Base-by-base conservation (phyloP, 768 basidiomycete genomes). In the Mycena belliarum region DNA sequence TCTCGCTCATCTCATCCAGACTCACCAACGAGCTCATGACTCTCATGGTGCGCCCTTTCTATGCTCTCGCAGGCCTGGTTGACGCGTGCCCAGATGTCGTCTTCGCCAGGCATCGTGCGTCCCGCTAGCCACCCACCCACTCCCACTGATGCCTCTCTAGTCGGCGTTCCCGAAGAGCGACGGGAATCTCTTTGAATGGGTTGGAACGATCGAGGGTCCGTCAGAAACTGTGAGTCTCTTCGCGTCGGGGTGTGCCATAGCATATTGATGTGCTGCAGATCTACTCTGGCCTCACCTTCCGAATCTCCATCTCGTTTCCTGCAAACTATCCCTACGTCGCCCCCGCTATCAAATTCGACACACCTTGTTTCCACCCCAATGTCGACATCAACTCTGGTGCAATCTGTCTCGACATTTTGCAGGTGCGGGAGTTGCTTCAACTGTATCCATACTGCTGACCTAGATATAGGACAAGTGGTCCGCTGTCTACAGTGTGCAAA, bases 301-400 rank as follows among this genome's bases (percentile, higher is more conserved):
- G 88, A 65, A 89, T 96, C 65, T 84, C 85, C 10, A 91, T 96
- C 52, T 79, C 83, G 14, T 96, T 95, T 75, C 93, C 92, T 8
- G 74, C 87, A 57, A 92, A 91, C 70, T 96, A 95, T 68, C 94
- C 94, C 20, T 95, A 92, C 72, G 85, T 86, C 11, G 80, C 94
- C 4, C 94, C 94, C 0, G 77, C 81, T 10, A 91, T 96, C 72
- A 89, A 88, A 69, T 96, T 94, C 64, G 91, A 92, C 49, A 86
- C 92, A 6, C 90, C 91, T 7, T 94, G 93, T 75, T 95, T 83
- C 75, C 93, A 96, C 67, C 93, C 94, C 9, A 95, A 95, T 65
- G 90, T 95, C 33, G 92, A 94, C 70, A 82, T 94, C 46, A 76
- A 73, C 15, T 80, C 83, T 38, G 90, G 90, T 35, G 82, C 87